A percentile compares a stretch with the other conserved stretches of the same genome.
phyloP scores from a whole-genome alignment of 495 filamentous ascomycete genomes.

The Penicillium coffeae region DNA sequence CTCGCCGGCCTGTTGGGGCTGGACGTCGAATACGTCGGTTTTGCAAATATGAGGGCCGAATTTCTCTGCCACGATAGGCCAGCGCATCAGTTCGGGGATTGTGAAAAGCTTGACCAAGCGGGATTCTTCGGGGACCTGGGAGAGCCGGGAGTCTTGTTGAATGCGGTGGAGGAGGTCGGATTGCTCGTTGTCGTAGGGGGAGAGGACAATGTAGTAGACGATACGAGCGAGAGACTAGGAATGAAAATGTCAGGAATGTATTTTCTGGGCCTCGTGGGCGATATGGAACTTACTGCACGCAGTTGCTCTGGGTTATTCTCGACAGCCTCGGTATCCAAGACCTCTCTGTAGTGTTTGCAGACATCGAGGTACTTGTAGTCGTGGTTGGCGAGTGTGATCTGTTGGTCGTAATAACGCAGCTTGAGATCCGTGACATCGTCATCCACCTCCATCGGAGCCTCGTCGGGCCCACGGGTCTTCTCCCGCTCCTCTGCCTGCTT shows the following conservation, averaged over 20 bases:
- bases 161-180: slow-evolving; percentile 95
- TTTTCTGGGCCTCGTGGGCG: background rate
- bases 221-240: slow-evolving; percentile 81
- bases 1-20: slow-evolving; percentile 58
- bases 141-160: slow-evolving; percentile 60
- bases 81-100: slow-evolving; percentile 94
- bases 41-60: slow-evolving; percentile 85
- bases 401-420: slow-evolving; percentile 92
- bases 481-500: slow-evolving; percentile 78
- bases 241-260: slow-evolving; percentile 2
- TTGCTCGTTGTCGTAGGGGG: slow-evolving; percentile 97
- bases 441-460: slow-evolving; percentile 68
- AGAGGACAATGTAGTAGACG: slow-evolving; percentile 94
- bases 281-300: slow-evolving; percentile 59
- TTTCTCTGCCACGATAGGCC: slow-evolving; percentile 82
- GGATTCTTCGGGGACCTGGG: slow-evolving; percentile 67
- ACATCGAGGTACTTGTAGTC: slow-evolving; percentile 94
- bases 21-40: slow-evolving; percentile 76
- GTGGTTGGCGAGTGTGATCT: slow-evolving; percentile 91
- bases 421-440: slow-evolving; percentile 97
- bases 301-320: slow-evolving; percentile 84
- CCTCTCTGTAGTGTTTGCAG: slow-evolving; percentile 95
- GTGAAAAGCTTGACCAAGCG: slow-evolving; percentile 90
- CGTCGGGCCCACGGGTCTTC: slow-evolving; percentile 64
- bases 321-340: slow-evolving; percentile 90